A percentile compares a stretch with the other conserved stretches of the same genome.
Conservation (phyloP, 306 rosid genomes). For the Lathyrus tuberosus region DNA sequence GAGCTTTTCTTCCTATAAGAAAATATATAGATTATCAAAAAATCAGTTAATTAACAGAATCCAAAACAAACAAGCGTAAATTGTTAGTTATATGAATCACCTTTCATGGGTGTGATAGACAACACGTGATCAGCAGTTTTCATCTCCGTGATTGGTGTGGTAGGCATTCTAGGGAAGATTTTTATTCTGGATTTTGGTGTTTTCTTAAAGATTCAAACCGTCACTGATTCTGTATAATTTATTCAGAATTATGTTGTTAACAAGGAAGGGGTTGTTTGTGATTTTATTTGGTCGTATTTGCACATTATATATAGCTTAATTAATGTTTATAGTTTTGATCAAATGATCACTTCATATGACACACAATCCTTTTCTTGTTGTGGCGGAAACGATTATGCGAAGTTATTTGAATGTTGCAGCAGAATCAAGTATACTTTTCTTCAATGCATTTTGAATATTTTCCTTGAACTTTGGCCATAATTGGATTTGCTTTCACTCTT, state of each 20-base stretch:
- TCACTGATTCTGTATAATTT: neutral
- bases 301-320: neutral
- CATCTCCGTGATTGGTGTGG: neutral
- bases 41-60: neutral
- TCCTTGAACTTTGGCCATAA: neutral
- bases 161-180: neutral
- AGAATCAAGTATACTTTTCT: slow-evolving; percentile 13
- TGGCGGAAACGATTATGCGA: neutral
- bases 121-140: neutral
- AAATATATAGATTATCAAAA: neutral
- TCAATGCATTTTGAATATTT: neutral
- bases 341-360: neutral
- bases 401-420: neutral
- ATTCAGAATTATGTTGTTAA: neutral
- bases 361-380: slow-evolving; percentile 28
- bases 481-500: neutral
- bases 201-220: slow-evolving; percentile 25
- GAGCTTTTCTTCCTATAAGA: slow-evolving; percentile 46
- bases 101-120: slow-evolving; percentile 36
- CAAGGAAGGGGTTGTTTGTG: slow-evolving; percentile 37
- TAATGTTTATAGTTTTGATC: neutral
- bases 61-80: neutral
- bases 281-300: slow-evolving; percentile 11
- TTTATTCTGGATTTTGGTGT: neutral
- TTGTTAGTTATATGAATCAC: slow-evolving; percentile 4